Evolutionary conservation across 257 asterid species (phyloP).

Genomic region (Verbena officinalis): DNA sequence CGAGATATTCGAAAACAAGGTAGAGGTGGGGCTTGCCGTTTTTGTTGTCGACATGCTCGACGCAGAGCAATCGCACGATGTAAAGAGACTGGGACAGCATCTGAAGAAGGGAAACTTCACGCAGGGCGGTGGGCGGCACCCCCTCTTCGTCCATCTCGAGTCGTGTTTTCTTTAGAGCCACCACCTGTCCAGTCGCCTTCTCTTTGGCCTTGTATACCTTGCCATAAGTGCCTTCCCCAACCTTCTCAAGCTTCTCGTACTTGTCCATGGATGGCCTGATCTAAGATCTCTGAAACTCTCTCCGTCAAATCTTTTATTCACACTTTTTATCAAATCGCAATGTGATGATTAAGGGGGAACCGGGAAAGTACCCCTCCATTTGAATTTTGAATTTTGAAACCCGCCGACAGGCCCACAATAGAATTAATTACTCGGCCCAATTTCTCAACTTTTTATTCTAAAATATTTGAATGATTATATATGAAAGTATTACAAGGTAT

Average conservation of each 20-base stretch:
- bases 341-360: too few species aligned
- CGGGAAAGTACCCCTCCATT: slow-evolving; percentile 4
- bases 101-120: slow-evolving; percentile 93
- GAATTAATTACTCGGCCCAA: too few species aligned
- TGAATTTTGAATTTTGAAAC: slow-evolving; percentile 31
- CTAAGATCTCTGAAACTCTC: too few species aligned
- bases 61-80: slow-evolving; percentile 84
- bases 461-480: too few species aligned
- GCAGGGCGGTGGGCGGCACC: slow-evolving; percentile 88
- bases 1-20: slow-evolving; percentile 91
- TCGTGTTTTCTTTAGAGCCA: slow-evolving; percentile 93
- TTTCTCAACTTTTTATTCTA: too few species aligned
- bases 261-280: slow-evolving; percentile 47
- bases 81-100: slow-evolving; percentile 94
- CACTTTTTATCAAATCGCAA: too few species aligned
- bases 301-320: too few species aligned
- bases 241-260: slow-evolving; percentile 94
- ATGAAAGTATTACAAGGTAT: too few species aligned
- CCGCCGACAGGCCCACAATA: slow-evolving; percentile 19
- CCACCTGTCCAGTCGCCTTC: slow-evolving; percentile 82
- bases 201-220: slow-evolving; percentile 97
- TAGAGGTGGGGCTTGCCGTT: slow-evolving; percentile 87
- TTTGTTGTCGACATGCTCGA: slow-evolving; percentile 85
- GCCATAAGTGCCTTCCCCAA: slow-evolving; percentile 97
- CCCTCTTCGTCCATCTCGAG: slow-evolving; percentile 99